phyloP scores from a whole-genome alignment of 306 rosid genomes.

The Rosa chinensis region DNA sequence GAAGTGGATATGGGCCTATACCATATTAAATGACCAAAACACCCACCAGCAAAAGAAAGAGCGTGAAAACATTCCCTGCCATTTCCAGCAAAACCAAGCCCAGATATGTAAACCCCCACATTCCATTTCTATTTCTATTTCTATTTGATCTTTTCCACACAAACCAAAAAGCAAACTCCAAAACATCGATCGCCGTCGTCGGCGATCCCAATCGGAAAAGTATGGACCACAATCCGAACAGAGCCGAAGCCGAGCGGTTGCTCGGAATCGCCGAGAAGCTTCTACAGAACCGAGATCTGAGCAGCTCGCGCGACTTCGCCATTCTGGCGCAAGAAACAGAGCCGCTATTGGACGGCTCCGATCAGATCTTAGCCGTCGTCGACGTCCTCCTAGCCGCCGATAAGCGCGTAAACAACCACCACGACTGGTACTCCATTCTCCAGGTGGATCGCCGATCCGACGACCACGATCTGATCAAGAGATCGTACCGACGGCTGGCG shows the following conservation, averaged over 20 bases:
- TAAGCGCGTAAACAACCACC: constrained; percentile 51
- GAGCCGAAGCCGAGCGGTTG: constrained; percentile 77
- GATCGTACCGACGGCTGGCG: constrained; percentile 71
- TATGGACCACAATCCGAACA: constrained; percentile 32
- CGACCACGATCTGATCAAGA: constrained; percentile 57
- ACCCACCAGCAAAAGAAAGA: not conserved
- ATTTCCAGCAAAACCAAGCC: not conserved
- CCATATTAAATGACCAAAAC: not conserved
- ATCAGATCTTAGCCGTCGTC: constrained; percentile 79
- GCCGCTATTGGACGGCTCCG: constrained; percentile 84
- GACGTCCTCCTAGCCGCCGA: constrained; percentile 77
- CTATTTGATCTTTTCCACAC: not conserved
- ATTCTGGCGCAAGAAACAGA: constrained; percentile 84
- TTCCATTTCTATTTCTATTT: not conserved
- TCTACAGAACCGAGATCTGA: constrained; percentile 62
- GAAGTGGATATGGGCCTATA: not conserved
- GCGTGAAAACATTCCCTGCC: too few relatives aligned
- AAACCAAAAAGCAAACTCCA: not conserved
- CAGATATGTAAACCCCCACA: not conserved
- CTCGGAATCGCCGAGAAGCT: constrained; percentile 82
- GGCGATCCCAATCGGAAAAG: not conserved
- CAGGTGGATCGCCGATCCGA: constrained; percentile 58
- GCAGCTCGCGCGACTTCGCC: constrained; percentile 72
- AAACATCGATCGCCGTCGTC: not conserved
- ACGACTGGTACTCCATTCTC: constrained; percentile 81